Base-by-base conservation (phyloP, 2,329 filamentous ascomycete species). In the Talaromyces sp. region DNA sequence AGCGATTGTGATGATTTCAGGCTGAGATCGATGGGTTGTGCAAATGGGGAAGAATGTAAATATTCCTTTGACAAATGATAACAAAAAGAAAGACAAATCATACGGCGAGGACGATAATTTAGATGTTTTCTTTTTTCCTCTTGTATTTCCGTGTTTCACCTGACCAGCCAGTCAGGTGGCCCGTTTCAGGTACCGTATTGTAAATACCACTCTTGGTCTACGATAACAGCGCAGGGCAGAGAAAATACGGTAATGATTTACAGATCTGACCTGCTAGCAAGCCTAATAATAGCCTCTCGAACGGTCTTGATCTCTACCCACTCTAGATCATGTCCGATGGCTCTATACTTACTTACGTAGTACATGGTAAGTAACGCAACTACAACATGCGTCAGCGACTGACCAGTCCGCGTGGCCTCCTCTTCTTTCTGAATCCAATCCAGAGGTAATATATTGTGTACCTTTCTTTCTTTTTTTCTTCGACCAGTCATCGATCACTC, bases 81-180 rank as follows among this genome's bases (percentile, higher is more conserved):
- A 22, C 2, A 33, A 31, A n/a, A 33, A n/a, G 8, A 27, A 31
- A 17, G 13, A n/a, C 47, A 50, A 13, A 22, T 22, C 22, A 22
- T 22, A 22, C 22, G 22, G 22, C 8, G 8, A 45, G 25, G 47
- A n/a, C 25, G 27, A 52, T 25, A 37, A 37, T 56, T 17, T 56
- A 33, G 52, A 56, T 56, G 52, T 56, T 56, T 56, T 56, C 52
- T 37, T 37, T 58, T 59, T 22, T 58, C 22, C 37, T 45, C 37
- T 19, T n/a, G 56, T 37, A 31, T 33, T 52, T 52, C 27, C 15
- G 54, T 33, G 54, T 59, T 59, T 59, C 56, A 59, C 37, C 37
- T 59, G 56, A 33, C 56, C 17, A 39, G 56, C 56, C 56, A 59
- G 56, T 59, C 56, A 59, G 39, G 37, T 59, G 56, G 52, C 33